A percentile compares a stretch with the other conserved stretches of the same genome.
Evolutionary conservation across 495 filamentous ascomycete genomes (phyloP).

Genomic region (Aspergillus biplanus): DNA sequence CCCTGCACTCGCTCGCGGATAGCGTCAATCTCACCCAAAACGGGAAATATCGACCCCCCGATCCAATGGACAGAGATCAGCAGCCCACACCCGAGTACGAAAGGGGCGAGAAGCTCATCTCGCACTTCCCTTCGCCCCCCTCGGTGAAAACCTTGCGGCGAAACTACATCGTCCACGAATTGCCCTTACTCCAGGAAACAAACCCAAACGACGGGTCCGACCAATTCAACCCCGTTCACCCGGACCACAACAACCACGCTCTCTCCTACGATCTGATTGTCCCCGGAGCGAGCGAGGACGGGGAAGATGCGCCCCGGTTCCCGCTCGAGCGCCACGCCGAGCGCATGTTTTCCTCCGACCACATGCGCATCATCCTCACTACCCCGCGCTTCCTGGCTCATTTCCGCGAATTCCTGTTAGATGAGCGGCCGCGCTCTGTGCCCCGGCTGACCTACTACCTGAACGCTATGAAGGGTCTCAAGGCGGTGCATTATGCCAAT

Average conservation of each 20-base stretch:
- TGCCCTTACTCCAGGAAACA: constrained; percentile 35
- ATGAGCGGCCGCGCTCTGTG: constrained; percentile 71
- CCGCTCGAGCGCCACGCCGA: constrained; percentile 63
- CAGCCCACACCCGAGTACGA: background rate
- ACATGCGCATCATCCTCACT: constrained; percentile 62
- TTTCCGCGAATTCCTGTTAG: constrained; percentile 69
- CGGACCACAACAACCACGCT: constrained; percentile 20
- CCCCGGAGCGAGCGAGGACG: constrained; percentile 26
- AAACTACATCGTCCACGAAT: constrained; percentile 31
- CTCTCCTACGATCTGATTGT: constrained; percentile 39
- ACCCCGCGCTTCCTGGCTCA: constrained; percentile 67
- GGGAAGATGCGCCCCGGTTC: constrained; percentile 34
- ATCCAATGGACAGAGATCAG: background rate
- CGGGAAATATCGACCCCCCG: background rate
- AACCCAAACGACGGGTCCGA: constrained; percentile 38
- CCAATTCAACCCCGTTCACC: constrained; percentile 32
- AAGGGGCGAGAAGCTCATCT: background rate
- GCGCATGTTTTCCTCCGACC: constrained; percentile 65
- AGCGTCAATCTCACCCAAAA: constrained; percentile 10
- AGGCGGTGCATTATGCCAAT: constrained; percentile 73
- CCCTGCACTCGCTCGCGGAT: constrained; percentile 1
- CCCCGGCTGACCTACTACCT: constrained; percentile 69
- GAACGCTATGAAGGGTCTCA: constrained; percentile 64
- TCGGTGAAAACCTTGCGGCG: constrained; percentile 33
- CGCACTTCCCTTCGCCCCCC: constrained; percentile 10